Evolutionary conservation across 2,329 filamentous ascomycete species (phyloP), one percentile per base, ranked within the genome.

Genomic region (Podosphaera fusca): DNA sequence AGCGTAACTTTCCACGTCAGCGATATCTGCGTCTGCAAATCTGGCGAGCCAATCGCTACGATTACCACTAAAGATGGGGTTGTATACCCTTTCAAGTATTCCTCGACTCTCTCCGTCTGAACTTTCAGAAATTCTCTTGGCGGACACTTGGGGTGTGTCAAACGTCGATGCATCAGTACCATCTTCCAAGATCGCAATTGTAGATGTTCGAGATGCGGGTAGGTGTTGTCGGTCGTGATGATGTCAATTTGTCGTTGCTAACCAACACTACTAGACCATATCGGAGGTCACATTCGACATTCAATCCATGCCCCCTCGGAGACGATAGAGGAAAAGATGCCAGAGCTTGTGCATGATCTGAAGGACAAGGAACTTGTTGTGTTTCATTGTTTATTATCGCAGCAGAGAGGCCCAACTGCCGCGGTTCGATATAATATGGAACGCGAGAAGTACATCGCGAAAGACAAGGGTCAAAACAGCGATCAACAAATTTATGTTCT

Each of bases 331-430:
- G 78, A 79, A 67, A 80, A 77, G 62, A 79, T 92, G 69, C 85
- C 89, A 0, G 86, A 88, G 61, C 79, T 98, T n/a, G 75, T 94
- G 10, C 80, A 87, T 58, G 81, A 77, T 49, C 77, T 95, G 53
- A 73, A 80, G 61, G 80, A 83, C 66, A 88, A 87, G 69, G 79
- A 92, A 57, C 83, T 77, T 9, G 87, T 98, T 12, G 79, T 98
- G 1, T 98, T 98, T 69, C 92, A 98, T 72, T 98, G 92, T 70
- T 85, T 86, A 21, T 73, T 96, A 57, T 90, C 84, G 63, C 92
- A 96, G 72, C 85, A 95, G 71, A 77, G 92, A 0, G 92, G 92
- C 0, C 92, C 92, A 0, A 78, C 78, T 55, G 88, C 90, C 2
- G 92, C 92, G 2, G 71, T 95, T 63, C 75, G 77, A 64, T 96